Conservation (phyloP, 305 asterid genomes). For the Nicotiana rustica region DNA sequence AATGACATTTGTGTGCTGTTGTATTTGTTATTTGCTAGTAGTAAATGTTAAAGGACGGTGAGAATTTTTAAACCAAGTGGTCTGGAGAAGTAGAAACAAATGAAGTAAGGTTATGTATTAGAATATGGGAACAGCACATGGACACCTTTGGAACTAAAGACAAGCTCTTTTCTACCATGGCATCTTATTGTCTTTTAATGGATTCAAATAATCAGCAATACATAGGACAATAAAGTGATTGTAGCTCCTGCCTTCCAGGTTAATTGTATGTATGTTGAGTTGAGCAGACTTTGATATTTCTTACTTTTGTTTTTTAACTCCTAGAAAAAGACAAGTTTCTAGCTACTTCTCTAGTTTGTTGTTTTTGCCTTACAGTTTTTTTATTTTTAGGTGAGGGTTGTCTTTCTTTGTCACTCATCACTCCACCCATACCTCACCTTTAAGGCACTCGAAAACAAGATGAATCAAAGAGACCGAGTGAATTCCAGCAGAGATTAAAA, state of each 20-base stretch:
- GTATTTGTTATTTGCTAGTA: not conserved
- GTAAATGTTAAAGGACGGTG: conserved; percentile 42
- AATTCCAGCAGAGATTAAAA: no score
- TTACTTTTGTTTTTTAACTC: not conserved
- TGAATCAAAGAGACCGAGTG: no score
- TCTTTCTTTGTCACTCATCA: no score
- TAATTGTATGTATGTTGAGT: not conserved
- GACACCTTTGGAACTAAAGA: conserved; percentile 56
- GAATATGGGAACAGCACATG: conserved; percentile 61
- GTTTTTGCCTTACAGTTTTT: not conserved
- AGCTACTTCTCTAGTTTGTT: not conserved
- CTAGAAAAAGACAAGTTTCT: conserved; percentile 24
- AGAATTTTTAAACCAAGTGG: conserved; percentile 47
- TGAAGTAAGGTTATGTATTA: conserved; percentile 44
- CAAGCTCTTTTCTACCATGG: conserved; percentile 40
- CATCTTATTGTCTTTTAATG: conserved; percentile 19
- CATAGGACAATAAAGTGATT: conserved; percentile 44
- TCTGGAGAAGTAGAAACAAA: conserved; percentile 55
- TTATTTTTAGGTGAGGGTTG: no score
- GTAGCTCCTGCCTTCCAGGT: not conserved
- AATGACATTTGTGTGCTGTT: not conserved
- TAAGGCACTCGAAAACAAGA: no score
- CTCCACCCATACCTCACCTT: no score
- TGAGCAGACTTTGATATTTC: not conserved
- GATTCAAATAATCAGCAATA: not conserved